A percentile compares a stretch with the other conserved stretches of the same genome.
Evolutionary conservation across 75 land plant genomes (phyloP).

Genomic region (Azolla pinnata): DNA sequence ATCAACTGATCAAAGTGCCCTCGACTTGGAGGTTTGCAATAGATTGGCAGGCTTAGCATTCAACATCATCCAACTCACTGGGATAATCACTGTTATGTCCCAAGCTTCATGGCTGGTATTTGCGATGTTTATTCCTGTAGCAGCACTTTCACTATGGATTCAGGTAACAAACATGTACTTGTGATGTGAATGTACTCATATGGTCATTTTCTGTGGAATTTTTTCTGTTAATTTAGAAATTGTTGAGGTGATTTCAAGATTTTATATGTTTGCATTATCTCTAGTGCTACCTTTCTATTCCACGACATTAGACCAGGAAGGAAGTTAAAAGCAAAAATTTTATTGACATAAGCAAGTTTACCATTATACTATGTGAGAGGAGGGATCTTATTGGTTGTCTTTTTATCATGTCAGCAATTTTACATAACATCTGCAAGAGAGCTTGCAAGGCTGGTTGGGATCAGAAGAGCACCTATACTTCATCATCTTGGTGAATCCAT

Average conservation of each 20-base stretch:
- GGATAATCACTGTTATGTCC: no score
- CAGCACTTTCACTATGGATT: conserved; percentile 43
- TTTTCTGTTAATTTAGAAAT: no score
- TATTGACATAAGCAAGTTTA: no score
- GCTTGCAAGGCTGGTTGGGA: conserved; percentile 52
- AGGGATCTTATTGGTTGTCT: neutral
- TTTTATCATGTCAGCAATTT: conserved; percentile 36
- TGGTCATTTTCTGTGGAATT: neutral
- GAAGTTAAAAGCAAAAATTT: no score
- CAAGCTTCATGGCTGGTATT: no score
- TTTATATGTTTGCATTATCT: no score
- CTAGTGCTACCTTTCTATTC: no score
- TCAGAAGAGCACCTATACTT: conserved; percentile 55
- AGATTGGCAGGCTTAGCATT: no score
- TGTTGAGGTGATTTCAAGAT: no score
- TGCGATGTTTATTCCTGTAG: conserved; percentile 28
- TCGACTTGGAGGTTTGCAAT: conserved; percentile 71
- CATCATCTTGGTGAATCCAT: conserved; percentile 73
- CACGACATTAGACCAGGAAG: no score
- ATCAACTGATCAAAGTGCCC: conserved; percentile 63
- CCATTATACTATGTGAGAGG: no score
- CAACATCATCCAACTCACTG: no score
- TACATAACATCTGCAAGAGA: conserved; percentile 76
- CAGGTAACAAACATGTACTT: conserved; percentile 41
- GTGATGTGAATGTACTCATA: neutral